Conservation (phyloP, 441 rosid genomes). For the Syzygium malaccense region DNA sequence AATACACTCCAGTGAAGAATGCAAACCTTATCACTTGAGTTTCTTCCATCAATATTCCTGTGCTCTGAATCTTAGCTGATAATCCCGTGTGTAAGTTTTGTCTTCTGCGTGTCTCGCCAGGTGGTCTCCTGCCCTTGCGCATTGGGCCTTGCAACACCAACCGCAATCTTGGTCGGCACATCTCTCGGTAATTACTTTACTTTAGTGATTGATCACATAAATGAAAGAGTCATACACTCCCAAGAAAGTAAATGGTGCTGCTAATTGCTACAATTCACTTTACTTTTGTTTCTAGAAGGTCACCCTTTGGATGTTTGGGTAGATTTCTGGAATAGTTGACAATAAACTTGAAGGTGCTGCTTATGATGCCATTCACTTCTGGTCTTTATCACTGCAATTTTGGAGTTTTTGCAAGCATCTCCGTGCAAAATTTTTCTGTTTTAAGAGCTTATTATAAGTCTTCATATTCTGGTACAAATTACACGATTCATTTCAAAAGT, state of each 20-base stretch:
- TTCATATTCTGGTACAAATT: not conserved
- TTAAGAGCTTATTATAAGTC: not conserved
- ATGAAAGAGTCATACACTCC: not conserved
- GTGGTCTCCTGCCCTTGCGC: conserved; percentile 98
- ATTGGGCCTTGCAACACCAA: conserved; percentile 93
- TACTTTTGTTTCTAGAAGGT: not conserved
- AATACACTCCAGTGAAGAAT: not conserved
- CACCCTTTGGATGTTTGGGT: not conserved
- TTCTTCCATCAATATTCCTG: not conserved
- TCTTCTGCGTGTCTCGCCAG: conserved; percentile 28
- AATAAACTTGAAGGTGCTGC: not conserved
- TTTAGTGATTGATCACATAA: not conserved
- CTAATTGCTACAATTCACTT: not conserved
- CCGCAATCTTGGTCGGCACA: conserved; percentile 96
- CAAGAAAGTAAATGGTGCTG: not conserved
- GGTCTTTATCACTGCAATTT: not conserved
- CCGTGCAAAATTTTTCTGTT: not conserved
- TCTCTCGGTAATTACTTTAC: conserved; percentile 61
- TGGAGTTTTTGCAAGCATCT: not conserved
- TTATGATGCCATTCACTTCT: not conserved
- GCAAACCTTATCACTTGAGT: not conserved
- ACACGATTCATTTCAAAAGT: not conserved
- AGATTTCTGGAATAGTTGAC: not conserved
- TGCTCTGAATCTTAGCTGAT: not conserved
- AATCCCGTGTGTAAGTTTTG: not conserved